phyloP scores from a whole-genome alignment of 257 asterid species.

The Linaria vulgaris region DNA sequence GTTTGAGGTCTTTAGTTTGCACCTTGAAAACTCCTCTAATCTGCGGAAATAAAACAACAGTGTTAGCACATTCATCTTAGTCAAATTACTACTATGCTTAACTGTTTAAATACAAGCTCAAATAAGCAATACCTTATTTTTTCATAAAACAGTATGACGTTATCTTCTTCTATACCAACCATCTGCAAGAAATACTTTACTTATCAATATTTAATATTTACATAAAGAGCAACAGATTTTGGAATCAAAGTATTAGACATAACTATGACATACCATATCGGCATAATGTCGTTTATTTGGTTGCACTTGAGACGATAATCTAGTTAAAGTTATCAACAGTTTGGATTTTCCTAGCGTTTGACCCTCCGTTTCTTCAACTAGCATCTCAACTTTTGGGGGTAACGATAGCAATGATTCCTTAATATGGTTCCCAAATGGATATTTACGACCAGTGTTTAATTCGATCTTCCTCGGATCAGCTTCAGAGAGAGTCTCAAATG shows the following conservation, averaged over 20 bases:
- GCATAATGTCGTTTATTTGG: slow-evolving; percentile 77
- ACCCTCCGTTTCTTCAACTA: slow-evolving; percentile 53
- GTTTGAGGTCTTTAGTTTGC: slow-evolving; percentile 28
- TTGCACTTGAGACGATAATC: slow-evolving; percentile 59
- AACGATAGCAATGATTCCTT: slow-evolving; percentile 73
- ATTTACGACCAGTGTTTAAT: slow-evolving; percentile 83
- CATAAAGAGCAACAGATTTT: background rate
- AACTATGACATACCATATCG: slow-evolving; percentile 61
- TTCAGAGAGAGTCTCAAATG: slow-evolving; percentile 71
- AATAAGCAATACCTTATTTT: slow-evolving; percentile 68
- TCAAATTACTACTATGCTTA: background rate
- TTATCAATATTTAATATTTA: slow-evolving; percentile 5
- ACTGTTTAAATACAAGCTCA: slow-evolving; percentile 11
- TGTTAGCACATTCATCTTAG: slow-evolving; percentile 14
- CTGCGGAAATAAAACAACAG: slow-evolving; percentile 37
- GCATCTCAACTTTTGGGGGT: slow-evolving; percentile 87
- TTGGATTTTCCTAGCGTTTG: slow-evolving; percentile 71
- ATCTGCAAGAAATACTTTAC: slow-evolving; percentile 44
- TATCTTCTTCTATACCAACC: slow-evolving; percentile 73
- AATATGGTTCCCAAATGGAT: slow-evolving; percentile 93
- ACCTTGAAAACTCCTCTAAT: slow-evolving; percentile 90
- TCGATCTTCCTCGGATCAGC: slow-evolving; percentile 98
- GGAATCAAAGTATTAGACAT: slow-evolving; percentile 6
- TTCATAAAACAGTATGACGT: slow-evolving; percentile 69
- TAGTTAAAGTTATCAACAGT: slow-evolving; percentile 70